phyloP scores from a whole-genome alignment of 176 grass and related monocot species.

The Musa itinerans region DNA sequence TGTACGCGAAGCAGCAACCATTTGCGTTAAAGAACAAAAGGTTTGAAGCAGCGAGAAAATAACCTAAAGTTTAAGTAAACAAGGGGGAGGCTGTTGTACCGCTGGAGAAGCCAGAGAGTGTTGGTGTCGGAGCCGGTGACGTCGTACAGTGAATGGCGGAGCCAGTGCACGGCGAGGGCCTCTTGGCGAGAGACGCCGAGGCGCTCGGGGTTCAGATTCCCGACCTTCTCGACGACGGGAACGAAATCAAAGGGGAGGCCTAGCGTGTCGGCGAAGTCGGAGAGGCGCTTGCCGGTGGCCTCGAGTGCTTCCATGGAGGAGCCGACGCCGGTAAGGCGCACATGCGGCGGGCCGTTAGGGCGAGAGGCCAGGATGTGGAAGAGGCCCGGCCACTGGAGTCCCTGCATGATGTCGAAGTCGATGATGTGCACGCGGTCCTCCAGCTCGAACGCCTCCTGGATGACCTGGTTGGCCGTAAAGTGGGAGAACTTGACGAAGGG shows the following conservation, averaged over 20 bases:
- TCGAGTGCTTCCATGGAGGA: slow-evolving; percentile 69
- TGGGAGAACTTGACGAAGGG: slow-evolving; percentile 97
- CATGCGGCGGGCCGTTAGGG: slow-evolving; percentile 65
- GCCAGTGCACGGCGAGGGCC: slow-evolving; percentile 93
- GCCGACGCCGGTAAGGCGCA: slow-evolving; percentile 61
- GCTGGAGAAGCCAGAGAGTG: slow-evolving; percentile 73
- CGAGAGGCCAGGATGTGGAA: slow-evolving; percentile 97
- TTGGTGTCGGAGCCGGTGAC: slow-evolving; percentile 74
- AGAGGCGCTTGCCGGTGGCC: slow-evolving; percentile 78
- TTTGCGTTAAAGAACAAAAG: too few species aligned
- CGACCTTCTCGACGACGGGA: slow-evolving; percentile 71
- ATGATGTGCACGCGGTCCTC: slow-evolving; percentile 95
- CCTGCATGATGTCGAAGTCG: slow-evolving; percentile 99
- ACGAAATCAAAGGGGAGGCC: slow-evolving; percentile 82
- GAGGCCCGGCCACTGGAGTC: slow-evolving; percentile 88
- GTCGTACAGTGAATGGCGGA: slow-evolving; percentile 95
- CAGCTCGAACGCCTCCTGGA: slow-evolving; percentile 96
- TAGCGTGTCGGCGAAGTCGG: slow-evolving; percentile 80
- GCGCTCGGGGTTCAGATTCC: slow-evolving; percentile 68
- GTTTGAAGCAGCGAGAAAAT: too few species aligned
- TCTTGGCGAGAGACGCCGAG: slow-evolving; percentile 65
- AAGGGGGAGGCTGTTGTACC: slow-evolving; percentile 24
- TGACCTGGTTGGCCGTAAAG: slow-evolving; percentile 97
- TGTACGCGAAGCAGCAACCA: too few species aligned
- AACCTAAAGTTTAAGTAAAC: too few species aligned